Percentiles rank a stretch among this genome's conserved stretches.
These are phyloP conservation scores for Vitis riparia DNA, from an alignment of 164 flowering plant genomes.

Conservation along the genomic window DNA sequence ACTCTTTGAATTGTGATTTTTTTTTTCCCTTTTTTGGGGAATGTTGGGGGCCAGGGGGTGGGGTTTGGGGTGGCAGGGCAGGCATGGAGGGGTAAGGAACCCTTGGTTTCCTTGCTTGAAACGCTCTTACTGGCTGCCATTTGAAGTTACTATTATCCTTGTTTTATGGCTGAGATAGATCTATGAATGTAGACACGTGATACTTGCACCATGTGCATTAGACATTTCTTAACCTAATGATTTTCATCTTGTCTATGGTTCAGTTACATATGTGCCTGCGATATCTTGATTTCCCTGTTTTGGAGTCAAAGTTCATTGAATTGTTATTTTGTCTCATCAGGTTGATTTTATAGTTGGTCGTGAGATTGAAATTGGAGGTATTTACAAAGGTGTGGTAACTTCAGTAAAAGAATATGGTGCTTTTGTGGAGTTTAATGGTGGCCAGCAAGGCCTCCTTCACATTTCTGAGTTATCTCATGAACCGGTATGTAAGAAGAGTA, in stretches of 20 bases:
- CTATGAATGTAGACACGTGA: neutral
- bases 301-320: neutral
- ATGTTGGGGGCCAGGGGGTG: too few species aligned
- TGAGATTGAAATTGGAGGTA: conserved; percentile 85
- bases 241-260: conserved; percentile 3
- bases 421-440: conserved; percentile 96
- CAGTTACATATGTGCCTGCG: neutral
- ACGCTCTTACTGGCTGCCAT: neutral
- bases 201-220: neutral
- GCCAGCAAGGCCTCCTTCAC: conserved; percentile 94
- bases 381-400: conserved; percentile 78
- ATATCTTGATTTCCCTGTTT: neutral
- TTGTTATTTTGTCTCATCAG: conserved; percentile 29
- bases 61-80: too few species aligned
- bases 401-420: conserved; percentile 96
- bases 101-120: neutral
- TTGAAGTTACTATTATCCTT: neutral
- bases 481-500: conserved; percentile 40
- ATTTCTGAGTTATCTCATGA: conserved; percentile 94
- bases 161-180: neutral
- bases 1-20: too few species aligned
- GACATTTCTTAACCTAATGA: neutral
- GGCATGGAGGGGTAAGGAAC: neutral
- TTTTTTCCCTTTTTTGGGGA: too few species aligned
- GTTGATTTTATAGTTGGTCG: conserved; percentile 84